Conservation (phyloP, 2,329 filamentous ascomycete genomes). For the Exophiala aquamarina region DNA sequence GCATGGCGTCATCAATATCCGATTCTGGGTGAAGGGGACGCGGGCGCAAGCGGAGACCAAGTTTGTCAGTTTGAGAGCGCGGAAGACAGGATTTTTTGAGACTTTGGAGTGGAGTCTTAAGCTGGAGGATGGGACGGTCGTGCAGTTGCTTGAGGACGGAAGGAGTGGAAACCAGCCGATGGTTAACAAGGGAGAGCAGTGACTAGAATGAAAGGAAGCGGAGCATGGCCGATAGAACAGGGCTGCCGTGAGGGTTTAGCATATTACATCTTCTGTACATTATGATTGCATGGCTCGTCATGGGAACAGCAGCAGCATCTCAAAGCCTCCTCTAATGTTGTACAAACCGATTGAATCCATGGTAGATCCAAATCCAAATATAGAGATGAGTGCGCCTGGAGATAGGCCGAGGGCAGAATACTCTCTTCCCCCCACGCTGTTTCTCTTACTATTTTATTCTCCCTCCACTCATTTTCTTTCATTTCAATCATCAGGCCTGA, state of each 20-base stretch:
- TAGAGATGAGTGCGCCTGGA: too few relatives aligned
- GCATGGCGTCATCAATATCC: slow-evolving; percentile 84
- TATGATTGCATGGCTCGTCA: too few relatives aligned
- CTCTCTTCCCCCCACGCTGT: too few relatives aligned
- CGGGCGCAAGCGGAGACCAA: slow-evolving; percentile 70
- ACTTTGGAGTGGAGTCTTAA: slow-evolving; percentile 89
- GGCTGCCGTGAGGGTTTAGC: too few relatives aligned
- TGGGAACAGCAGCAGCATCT: too few relatives aligned
- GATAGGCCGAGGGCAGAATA: background rate
- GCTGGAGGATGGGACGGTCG: slow-evolving; percentile 62
- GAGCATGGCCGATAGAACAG: too few relatives aligned
- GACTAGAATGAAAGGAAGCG: background rate
- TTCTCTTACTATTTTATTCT: too few relatives aligned
- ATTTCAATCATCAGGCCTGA: slow-evolving; percentile 28
- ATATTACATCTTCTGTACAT: too few relatives aligned
- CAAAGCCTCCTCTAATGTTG: too few relatives aligned
- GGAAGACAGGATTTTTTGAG: slow-evolving; percentile 71
- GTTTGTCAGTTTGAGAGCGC: slow-evolving; percentile 73
- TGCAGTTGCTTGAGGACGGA: slow-evolving; percentile 68
- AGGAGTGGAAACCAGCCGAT: background rate
- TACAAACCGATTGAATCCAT: too few relatives aligned
- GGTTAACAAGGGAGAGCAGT: background rate
- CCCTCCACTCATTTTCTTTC: too few relatives aligned
- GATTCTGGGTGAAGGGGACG: slow-evolving; percentile 81
- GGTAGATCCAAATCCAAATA: too few relatives aligned